Evolutionary conservation across 2,329 filamentous ascomycete species (phyloP), one percentile per base, ranked within the genome.

Genomic region (Coniochaeta sp.): DNA sequence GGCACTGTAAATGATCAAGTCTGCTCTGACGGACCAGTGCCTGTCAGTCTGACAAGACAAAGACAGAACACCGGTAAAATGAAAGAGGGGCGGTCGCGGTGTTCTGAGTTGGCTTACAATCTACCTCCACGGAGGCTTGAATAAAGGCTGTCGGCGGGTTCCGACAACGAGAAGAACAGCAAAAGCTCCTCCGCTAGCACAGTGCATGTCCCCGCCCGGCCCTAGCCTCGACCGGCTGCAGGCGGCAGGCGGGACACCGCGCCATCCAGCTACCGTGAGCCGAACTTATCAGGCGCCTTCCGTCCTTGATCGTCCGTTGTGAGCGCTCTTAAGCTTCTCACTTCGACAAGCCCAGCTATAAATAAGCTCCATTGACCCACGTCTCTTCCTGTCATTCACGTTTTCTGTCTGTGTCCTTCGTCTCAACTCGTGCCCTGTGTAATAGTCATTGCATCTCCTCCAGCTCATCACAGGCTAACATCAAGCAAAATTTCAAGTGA

Each of bases 111-210:
- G 47, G 26, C 47, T 26, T 12, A 22, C 26, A 31, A 31, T 17
- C 47, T 6, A 24, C 17, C 6, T 6, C 11, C 26, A 26, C 47
- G 47, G 47, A 26, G 24, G 38, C 47, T 9, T 5, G 31, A 5
- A 22, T 31, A 56, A 36, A 56, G 54, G 54, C 54, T 38, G 31
- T 56, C 54, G 54, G 54, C 54, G 54, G 54, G 34, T 36, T 56
- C 54, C 54, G 54, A 56, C 26, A 28, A 14, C 14, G 22, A 26
- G 16, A 22, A 26, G 11, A 26, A 6, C 43, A 24, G 43, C 22
- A 17, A 47, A 16, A n/a, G n/a, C 43, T 16, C 14, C 43, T 26
- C 43, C 43, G 43, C 43, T 47, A 26, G 22, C 43, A 47, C 19
- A 47, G 16, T 52, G 47, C 11, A 31, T 5, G 24, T 52, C 47